These are phyloP conservation scores for Phalaenopsis hybrid DNA, from an alignment of 116 monocot genomes.

Conservation along the genomic window DNA sequence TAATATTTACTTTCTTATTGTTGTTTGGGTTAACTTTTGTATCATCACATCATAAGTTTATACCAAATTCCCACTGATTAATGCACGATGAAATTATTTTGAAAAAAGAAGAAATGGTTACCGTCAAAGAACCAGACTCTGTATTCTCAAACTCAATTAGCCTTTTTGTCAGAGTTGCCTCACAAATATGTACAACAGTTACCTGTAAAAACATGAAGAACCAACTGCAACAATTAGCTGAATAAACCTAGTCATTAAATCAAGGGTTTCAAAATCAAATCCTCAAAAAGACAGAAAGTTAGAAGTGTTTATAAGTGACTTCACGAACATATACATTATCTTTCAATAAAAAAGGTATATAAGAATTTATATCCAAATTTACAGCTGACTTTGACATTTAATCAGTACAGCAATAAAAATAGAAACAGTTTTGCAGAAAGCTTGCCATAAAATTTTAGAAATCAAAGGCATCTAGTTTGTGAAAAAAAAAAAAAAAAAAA, in stretches of 20 bases:
- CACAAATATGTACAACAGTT: constrained; percentile 66
- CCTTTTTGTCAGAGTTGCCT: constrained; percentile 79
- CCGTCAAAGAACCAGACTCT: constrained; percentile 69
- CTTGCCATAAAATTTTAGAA: too few species aligned
- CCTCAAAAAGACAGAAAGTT: neutral
- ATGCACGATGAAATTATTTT: neutral
- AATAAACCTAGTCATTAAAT: neutral
- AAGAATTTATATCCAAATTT: neutral
- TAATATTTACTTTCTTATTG: too few species aligned
- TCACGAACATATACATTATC: too few species aligned
- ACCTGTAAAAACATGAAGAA: constrained; percentile 31
- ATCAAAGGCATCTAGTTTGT: too few species aligned
- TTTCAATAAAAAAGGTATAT: neutral
- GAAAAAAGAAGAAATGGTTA: constrained; percentile 18
- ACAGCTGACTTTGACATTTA: neutral
- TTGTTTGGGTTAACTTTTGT: too few species aligned
- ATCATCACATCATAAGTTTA: neutral
- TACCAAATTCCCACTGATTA: neutral
- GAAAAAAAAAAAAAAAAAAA: too few species aligned
- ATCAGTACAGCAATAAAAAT: too few species aligned
- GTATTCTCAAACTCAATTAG: constrained; percentile 92
- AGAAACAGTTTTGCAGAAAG: too few species aligned
- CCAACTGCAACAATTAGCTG: neutral
- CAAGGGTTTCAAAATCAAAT: neutral
- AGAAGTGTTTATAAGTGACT: neutral